Conservation (phyloP, 2,329 filamentous ascomycete genomes). For the Botrytis fabae region DNA sequence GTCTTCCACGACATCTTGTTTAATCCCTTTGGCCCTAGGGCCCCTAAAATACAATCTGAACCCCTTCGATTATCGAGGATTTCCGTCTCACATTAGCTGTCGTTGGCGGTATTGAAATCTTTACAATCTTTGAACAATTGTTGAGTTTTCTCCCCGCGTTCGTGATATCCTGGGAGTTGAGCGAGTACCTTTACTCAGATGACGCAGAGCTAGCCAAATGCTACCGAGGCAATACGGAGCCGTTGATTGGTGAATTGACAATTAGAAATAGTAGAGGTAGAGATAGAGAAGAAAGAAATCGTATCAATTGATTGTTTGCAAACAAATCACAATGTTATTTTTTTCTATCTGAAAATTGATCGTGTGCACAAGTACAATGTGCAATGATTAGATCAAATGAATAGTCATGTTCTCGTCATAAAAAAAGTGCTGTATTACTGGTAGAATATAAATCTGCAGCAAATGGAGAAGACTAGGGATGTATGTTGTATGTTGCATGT, state of each 20-base stretch:
- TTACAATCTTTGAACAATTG: background rate
- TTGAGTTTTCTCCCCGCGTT: constrained; percentile 23
- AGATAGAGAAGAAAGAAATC: background rate
- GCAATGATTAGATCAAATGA: background rate
- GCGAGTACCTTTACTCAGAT: constrained; percentile 17
- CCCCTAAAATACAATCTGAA: constrained; percentile 32
- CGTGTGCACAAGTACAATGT: background rate
- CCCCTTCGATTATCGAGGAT: constrained; percentile 28
- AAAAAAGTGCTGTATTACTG: background rate
- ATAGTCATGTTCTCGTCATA: background rate
- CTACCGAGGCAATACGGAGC: constrained; percentile 22
- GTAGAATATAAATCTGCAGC: background rate
- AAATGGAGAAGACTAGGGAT: background rate
- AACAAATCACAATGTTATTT: background rate
- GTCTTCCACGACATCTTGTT: constrained; percentile 88
- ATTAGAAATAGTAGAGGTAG: background rate
- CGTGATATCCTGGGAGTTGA: constrained; percentile 11
- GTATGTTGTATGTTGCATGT: background rate
- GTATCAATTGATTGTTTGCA: constrained; percentile 19
- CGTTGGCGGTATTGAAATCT: background rate
- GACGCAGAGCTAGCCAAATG: constrained; percentile 21
- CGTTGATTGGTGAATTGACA: background rate
- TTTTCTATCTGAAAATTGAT: constrained; percentile 5
- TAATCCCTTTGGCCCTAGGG: constrained; percentile 34
- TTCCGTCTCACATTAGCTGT: constrained; percentile 28